Evolutionary conservation across 169 alveolate genomes (phyloP).

Genomic region (Plasmodium berghei): DNA sequence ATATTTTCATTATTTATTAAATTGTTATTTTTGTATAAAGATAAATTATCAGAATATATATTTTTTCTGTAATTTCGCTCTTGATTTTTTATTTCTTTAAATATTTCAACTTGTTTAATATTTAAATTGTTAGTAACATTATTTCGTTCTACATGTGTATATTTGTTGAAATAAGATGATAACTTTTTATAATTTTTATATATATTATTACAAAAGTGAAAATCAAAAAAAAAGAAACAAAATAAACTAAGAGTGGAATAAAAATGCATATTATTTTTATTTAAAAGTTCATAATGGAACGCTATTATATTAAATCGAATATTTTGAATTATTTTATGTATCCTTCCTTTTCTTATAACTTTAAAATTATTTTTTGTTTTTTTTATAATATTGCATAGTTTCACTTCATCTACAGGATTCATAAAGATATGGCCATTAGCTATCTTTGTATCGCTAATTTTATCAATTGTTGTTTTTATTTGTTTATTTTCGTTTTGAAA

Average conservation of each 20-base stretch:
- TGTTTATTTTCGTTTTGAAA: neutral
- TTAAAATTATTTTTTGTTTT: neutral
- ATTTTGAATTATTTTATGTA: conserved; percentile 18
- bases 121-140: conserved; percentile 8
- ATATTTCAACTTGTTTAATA: neutral
- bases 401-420: neutral
- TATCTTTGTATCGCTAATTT: neutral
- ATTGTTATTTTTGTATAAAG: neutral
- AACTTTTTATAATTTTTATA: conserved; percentile 21
- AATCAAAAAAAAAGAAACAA: conserved; percentile 27
- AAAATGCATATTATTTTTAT: conserved; percentile 5
- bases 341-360: neutral
- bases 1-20: neutral
- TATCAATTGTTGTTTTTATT: neutral
- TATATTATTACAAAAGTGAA: conserved; percentile 40
- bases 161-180: conserved; percentile 7
- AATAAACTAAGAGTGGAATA: conserved; percentile 26
- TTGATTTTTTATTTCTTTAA: conserved; percentile 15
- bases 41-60: neutral
- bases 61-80: neutral
- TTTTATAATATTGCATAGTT: neutral
- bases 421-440: neutral
- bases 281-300: conserved; percentile 6
- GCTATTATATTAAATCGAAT: conserved; percentile 28
- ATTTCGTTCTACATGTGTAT: neutral